Evolutionary conservation across 1,284 basidiomycete species (phyloP).

Genomic region (Hemileia vastatrix): DNA sequence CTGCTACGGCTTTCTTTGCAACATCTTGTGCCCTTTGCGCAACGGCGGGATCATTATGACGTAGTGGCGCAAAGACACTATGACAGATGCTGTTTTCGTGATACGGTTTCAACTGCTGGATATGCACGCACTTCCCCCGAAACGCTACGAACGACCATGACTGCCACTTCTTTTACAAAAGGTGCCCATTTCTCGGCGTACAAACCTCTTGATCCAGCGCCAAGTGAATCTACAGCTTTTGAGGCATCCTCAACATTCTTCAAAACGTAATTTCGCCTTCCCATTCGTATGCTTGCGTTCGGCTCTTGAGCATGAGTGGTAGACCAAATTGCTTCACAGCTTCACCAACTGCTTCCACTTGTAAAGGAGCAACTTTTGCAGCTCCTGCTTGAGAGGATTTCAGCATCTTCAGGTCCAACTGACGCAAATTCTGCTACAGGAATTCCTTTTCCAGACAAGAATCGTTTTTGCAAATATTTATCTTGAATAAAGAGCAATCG

Average conservation of each 20-base stretch:
- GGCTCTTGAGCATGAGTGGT: slow-evolving; percentile 91
- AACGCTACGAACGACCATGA: slow-evolving; percentile 76
- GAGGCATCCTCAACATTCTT: slow-evolving; percentile 51
- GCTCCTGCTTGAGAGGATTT: too few relatives aligned
- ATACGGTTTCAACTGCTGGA: slow-evolving; percentile 86
- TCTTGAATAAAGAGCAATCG: slow-evolving; percentile 88
- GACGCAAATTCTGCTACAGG: slow-evolving; percentile 65
- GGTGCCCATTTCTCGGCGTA: slow-evolving; percentile 93
- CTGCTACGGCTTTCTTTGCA: slow-evolving; percentile 72
- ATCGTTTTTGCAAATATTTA: slow-evolving; percentile 81
- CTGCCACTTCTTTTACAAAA: slow-evolving; percentile 82
- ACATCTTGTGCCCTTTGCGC: slow-evolving; percentile 58
- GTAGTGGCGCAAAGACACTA: slow-evolving; percentile 76
- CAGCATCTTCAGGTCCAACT: slow-evolving; percentile 49
- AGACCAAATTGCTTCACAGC: slow-evolving; percentile 61
- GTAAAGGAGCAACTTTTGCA: too few relatives aligned
- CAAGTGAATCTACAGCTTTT: slow-evolving; percentile 55
- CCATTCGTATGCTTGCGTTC: slow-evolving; percentile 93
- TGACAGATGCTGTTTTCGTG: slow-evolving; percentile 93
- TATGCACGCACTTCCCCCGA: slow-evolving; percentile 69
- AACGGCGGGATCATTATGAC: slow-evolving; percentile 52
- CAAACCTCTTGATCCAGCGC: slow-evolving; percentile 50
- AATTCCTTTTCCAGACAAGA: slow-evolving; percentile 55
- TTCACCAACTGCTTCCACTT: slow-evolving; percentile 48
- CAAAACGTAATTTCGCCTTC: slow-evolving; percentile 81